Percentiles rank a stretch among this genome's conserved stretches.
phyloP scores from a whole-genome alignment of 495 filamentous ascomycete species.

The Aspergillus olivimuriae region DNA sequence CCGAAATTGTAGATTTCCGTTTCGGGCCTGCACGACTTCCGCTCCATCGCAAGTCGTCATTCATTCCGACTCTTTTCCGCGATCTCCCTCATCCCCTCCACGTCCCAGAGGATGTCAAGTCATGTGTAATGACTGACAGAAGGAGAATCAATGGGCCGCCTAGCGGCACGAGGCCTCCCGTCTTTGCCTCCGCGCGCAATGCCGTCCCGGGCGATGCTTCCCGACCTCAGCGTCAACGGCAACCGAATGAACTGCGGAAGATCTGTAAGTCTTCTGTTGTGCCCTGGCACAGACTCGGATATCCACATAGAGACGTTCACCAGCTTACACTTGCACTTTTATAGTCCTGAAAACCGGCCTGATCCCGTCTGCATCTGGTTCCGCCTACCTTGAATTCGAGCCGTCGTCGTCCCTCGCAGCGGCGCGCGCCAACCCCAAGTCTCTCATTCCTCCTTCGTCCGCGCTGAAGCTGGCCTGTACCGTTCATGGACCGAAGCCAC shows the following conservation, averaged over 20 bases:
- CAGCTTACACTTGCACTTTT: constrained; percentile 8
- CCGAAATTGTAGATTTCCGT: constrained; percentile 32
- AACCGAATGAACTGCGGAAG: constrained; percentile 64
- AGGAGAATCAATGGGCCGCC: constrained; percentile 85
- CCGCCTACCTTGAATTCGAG: constrained; percentile 86
- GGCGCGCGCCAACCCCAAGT: constrained; percentile 40
- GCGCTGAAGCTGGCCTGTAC: constrained; percentile 85
- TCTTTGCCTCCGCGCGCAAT: constrained; percentile 50
- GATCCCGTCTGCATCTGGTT: constrained; percentile 88
- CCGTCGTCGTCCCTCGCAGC: constrained; percentile 44
- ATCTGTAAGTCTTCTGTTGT: constrained; percentile 57
- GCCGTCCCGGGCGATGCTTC: constrained; percentile 29
- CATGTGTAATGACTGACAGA: constrained; percentile 66
- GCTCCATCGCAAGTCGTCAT: constrained; percentile 5
- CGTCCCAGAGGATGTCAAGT: constrained; percentile 11
- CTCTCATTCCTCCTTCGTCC: constrained; percentile 44
- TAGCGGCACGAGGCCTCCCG: constrained; percentile 67
- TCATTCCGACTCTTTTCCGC: background rate
- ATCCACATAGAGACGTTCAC: background rate
- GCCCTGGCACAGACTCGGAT: background rate
- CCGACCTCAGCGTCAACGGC: constrained; percentile 46
- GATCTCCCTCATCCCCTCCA: constrained; percentile 2
- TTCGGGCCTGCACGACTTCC: constrained; percentile 20
- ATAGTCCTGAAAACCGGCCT: constrained; percentile 86
- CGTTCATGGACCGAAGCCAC: constrained; percentile 86